These are phyloP conservation scores for Verticillium isaacii DNA, from an alignment of 2,329 filamentous ascomycete genomes.

Conservation along the genomic window DNA sequence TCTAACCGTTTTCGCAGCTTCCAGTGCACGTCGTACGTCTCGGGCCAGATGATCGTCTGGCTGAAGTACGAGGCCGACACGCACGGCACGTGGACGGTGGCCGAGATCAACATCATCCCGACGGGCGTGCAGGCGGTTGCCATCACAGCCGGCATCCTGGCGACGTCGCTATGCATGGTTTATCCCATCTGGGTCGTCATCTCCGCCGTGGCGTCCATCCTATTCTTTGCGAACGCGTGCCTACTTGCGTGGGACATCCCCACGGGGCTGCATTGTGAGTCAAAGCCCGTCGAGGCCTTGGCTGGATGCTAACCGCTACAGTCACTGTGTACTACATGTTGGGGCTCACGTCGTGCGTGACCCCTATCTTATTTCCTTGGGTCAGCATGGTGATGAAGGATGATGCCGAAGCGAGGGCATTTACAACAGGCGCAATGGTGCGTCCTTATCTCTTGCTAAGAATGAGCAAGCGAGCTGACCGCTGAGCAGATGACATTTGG, in stretches of 20 bases:
- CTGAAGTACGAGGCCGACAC: conserved; percentile 15
- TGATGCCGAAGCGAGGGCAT: conserved; percentile 10
- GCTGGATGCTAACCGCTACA: not conserved
- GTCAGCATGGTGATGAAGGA: conserved; percentile 13
- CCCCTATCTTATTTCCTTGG: conserved; percentile 13
- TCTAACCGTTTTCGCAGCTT: conserved; percentile 2
- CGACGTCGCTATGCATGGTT: conserved; percentile 22
- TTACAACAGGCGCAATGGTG: conserved; percentile 14
- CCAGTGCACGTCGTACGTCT: conserved; percentile 11
- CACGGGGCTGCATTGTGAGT: conserved; percentile 10
- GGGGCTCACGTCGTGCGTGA: conserved; percentile 12
- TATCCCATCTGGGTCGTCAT: conserved; percentile 24
- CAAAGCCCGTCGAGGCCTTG: not conserved
- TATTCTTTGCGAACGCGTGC: conserved; percentile 11
- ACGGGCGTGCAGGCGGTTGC: conserved; percentile 15
- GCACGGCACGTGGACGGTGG: conserved; percentile 1
- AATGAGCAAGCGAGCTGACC: not conserved
- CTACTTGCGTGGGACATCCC: conserved; percentile 14
- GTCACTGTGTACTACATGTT: conserved; percentile 12
- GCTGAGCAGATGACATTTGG: conserved; percentile 7
- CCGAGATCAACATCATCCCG: conserved; percentile 14
- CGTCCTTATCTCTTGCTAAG: not conserved
- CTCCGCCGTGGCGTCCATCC: conserved; percentile 11
- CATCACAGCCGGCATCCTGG: conserved; percentile 14
- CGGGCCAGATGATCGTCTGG: conserved; percentile 15